Evolutionary conservation across 345 rosid genomes (phyloP).

Genomic region (Rhodomyrtus tomentosa): DNA sequence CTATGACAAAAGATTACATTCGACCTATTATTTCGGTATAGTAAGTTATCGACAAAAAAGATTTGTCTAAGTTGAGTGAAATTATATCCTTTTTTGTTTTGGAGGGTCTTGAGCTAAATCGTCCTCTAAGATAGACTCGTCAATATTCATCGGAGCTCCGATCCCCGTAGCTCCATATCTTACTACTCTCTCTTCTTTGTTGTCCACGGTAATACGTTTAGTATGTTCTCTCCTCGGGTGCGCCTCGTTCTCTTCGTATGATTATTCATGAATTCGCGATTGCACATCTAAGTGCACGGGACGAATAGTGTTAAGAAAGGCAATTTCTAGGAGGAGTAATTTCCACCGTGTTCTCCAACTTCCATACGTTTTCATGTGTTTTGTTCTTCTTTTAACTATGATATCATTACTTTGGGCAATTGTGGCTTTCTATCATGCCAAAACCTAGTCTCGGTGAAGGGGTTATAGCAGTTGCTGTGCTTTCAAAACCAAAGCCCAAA

Average conservation of each 20-base stretch:
- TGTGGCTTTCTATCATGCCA: not conserved
- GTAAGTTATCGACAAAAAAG: too few relatives aligned
- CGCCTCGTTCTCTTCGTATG: not conserved
- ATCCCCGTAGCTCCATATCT: not conserved
- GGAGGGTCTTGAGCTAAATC: not conserved
- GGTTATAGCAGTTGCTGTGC: not conserved
- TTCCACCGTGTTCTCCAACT: not conserved
- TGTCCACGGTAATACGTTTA: not conserved
- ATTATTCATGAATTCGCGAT: not conserved
- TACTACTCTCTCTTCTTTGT: not conserved
- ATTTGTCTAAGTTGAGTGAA: too few relatives aligned
- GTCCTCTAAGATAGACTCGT: not conserved
- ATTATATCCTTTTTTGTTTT: too few relatives aligned
- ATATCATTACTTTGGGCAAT: not conserved
- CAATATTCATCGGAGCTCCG: accelerated
- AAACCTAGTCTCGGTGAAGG: not conserved
- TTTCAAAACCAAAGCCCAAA: not conserved
- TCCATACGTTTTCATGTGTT: not conserved
- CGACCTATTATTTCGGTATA: not conserved
- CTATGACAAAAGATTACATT: not conserved
- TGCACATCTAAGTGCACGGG: not conserved
- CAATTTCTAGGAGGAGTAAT: not conserved
- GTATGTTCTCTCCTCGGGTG: not conserved
- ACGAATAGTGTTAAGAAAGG: not conserved
- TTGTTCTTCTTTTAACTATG: not conserved